Evolutionary conservation across 2,329 filamentous ascomycete genomes (phyloP).

Genomic region (Lachnellula willkommii): DNA sequence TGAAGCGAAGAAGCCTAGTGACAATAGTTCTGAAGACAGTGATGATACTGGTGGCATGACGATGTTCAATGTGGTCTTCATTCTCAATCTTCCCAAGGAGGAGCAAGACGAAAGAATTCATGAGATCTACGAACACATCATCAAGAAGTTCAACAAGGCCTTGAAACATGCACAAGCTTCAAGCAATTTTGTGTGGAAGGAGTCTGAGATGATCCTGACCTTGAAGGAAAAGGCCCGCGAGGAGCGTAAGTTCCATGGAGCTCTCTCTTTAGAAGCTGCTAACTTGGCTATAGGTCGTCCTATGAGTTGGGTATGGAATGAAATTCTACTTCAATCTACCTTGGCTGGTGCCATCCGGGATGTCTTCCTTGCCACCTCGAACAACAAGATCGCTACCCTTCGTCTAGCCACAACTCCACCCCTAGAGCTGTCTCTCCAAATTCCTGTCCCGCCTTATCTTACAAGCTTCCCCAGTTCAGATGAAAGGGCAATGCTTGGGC

Average conservation of each 20-base stretch:
- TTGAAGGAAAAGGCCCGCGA: constrained; percentile 80
- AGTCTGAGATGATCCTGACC: constrained; percentile 75
- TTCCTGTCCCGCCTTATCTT: constrained; percentile 62
- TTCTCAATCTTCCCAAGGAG: constrained; percentile 72
- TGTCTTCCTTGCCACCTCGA: constrained; percentile 74
- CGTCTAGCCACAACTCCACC: constrained; percentile 59
- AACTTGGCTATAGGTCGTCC: constrained; percentile 30
- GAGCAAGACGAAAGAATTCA: constrained; percentile 69
- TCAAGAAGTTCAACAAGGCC: constrained; percentile 87
- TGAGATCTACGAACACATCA: constrained; percentile 82
- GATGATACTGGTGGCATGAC: constrained; percentile 54
- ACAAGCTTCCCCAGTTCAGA: constrained; percentile 63
- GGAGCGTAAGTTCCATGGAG: constrained; percentile 37
- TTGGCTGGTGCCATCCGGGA: constrained; percentile 78
- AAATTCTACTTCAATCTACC: constrained; percentile 67
- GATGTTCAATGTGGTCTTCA: constrained; percentile 98
- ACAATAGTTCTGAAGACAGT: constrained; percentile 23
- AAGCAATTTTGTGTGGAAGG: constrained; percentile 84
- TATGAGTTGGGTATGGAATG: constrained; percentile 63
- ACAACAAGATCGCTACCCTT: constrained; percentile 79
- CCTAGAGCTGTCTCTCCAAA: constrained; percentile 58
- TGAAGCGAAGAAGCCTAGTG: constrained; percentile 26
- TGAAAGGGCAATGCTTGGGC: constrained; percentile 64
- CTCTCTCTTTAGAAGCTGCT: constrained; percentile 1
- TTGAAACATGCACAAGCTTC: constrained; percentile 89